A percentile compares a stretch with the other conserved stretches of the same genome.
Conservation (phyloP, 306 rosid genomes). For the Citrullus colocynthis region DNA sequence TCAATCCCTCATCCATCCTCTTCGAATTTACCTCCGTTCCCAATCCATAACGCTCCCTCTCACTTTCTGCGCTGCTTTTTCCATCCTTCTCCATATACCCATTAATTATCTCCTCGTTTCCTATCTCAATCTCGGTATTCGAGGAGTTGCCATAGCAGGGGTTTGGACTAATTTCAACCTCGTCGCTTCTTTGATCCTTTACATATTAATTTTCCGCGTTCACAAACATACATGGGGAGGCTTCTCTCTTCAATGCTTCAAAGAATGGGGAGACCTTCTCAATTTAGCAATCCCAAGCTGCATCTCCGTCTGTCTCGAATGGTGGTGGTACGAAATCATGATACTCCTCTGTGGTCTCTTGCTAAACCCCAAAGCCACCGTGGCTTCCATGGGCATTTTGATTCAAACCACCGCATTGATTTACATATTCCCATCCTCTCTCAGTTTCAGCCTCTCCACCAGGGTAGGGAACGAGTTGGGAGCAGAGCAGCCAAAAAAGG, state of each 20-base stretch:
- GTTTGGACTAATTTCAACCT: constrained; percentile 68
- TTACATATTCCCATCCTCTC: constrained; percentile 74
- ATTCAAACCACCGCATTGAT: constrained; percentile 79
- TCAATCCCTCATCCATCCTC: constrained; percentile 68
- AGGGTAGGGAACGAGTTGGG: constrained; percentile 80
- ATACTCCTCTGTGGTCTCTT: constrained; percentile 63
- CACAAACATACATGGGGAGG: constrained; percentile 64
- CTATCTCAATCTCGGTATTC: constrained; percentile 43
- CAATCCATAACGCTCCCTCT: constrained; percentile 89
- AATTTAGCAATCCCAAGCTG: constrained; percentile 77
- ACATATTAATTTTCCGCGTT: constrained; percentile 35
- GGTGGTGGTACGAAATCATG: constrained; percentile 99
- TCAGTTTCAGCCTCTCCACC: constrained; percentile 82
- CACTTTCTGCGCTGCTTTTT: constrained; percentile 48
- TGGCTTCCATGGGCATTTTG: constrained; percentile 85
- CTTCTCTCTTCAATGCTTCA: constrained; percentile 40
- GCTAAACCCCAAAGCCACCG: constrained; percentile 50
- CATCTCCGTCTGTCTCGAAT: constrained; percentile 79
- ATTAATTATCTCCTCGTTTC: constrained; percentile 50
- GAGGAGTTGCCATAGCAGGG: constrained; percentile 70
- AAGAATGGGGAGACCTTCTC: constrained; percentile 45
- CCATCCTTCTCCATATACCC: constrained; percentile 70
- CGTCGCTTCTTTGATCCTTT: constrained; percentile 41
- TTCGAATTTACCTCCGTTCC: constrained; percentile 63
- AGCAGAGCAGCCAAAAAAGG: constrained; percentile 50